Evolutionary conservation across 495 filamentous ascomycete species (phyloP).

Genomic region (Penicilliopsis zonata): DNA sequence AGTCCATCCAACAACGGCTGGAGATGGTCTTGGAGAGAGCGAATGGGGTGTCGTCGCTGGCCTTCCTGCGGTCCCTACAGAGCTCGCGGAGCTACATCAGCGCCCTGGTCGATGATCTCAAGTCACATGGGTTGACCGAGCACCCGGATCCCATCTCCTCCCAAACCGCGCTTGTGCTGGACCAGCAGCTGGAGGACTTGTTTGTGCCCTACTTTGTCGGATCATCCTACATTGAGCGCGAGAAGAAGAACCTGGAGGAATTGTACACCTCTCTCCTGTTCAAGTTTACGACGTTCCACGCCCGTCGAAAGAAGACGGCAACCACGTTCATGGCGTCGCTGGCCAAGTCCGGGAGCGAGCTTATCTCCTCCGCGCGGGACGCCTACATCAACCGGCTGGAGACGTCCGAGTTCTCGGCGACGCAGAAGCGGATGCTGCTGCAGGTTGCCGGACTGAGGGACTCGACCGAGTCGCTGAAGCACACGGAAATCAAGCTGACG

Average conservation of each 20-base stretch:
- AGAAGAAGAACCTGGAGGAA: conserved; percentile 81
- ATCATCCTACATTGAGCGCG: conserved; percentile 90
- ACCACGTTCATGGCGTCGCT: conserved; percentile 83
- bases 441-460: conserved; percentile 62
- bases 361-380: conserved; percentile 63
- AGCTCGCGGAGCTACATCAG: conserved; percentile 78
- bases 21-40: conserved; percentile 97
- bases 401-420: conserved; percentile 68
- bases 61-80: conserved; percentile 84
- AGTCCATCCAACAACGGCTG: conserved; percentile 89
- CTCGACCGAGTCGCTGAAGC: conserved; percentile 36
- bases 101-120: conserved; percentile 79
- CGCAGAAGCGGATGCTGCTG: conserved; percentile 77
- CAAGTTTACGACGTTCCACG: conserved; percentile 90
- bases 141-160: conserved; percentile 85
- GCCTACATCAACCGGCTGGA: conserved; percentile 77
- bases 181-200: conserved; percentile 92
- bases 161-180: conserved; percentile 71
- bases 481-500: conserved; percentile 68
- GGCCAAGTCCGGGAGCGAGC: conserved; percentile 73
- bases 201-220: conserved; percentile 94
- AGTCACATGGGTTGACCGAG: conserved; percentile 88
- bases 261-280: conserved; percentile 87
- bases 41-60: conserved; percentile 75
- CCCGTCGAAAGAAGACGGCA: conserved; percentile 70